Percentiles rank a stretch among this genome's conserved stretches.
Conservation (phyloP, 108 stramenopile genomes). For the Bacterosira constricta region DNA sequence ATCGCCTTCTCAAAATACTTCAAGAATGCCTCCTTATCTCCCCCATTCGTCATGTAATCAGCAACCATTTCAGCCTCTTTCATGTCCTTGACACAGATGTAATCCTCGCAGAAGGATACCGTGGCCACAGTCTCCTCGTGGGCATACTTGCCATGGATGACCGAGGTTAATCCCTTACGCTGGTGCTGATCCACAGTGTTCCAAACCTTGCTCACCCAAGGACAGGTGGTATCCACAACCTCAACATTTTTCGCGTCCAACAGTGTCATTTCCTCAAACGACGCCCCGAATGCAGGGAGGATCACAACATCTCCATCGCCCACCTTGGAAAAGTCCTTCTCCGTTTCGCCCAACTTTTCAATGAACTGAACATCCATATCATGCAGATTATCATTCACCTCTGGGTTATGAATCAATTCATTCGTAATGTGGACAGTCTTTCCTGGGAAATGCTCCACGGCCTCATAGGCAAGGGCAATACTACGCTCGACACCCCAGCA, state of each 20-base stretch:
- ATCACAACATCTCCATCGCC: slow-evolving; percentile 94
- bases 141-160: slow-evolving; percentile 96
- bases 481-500: slow-evolving; percentile 93
- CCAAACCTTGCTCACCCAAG: slow-evolving; percentile 99
- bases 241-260: slow-evolving; percentile 88
- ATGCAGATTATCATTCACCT: slow-evolving; percentile 91
- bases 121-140: slow-evolving; percentile 98
- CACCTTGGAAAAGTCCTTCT: slow-evolving; percentile 82
- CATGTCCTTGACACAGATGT: slow-evolving; percentile 94
- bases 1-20: slow-evolving; percentile 90
- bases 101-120: slow-evolving; percentile 90
- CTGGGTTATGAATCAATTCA: slow-evolving; percentile 97
- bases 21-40: slow-evolving; percentile 89
- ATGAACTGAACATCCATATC: slow-evolving; percentile 92
- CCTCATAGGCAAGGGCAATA: slow-evolving; percentile 94
- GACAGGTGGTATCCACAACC: slow-evolving; percentile 96
- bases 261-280: slow-evolving; percentile 91
- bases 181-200: slow-evolving; percentile 95
- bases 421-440: slow-evolving; percentile 93
- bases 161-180: slow-evolving; percentile 77
- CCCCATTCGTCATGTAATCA: slow-evolving; percentile 92
- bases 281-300: slow-evolving; percentile 95
- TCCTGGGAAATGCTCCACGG: slow-evolving; percentile 89
- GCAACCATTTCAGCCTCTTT: slow-evolving; percentile 96
- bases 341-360: slow-evolving; percentile 71